Conservation (phyloP, 1,284 basidiomycete species). For the Ceratobasidium sp. region DNA sequence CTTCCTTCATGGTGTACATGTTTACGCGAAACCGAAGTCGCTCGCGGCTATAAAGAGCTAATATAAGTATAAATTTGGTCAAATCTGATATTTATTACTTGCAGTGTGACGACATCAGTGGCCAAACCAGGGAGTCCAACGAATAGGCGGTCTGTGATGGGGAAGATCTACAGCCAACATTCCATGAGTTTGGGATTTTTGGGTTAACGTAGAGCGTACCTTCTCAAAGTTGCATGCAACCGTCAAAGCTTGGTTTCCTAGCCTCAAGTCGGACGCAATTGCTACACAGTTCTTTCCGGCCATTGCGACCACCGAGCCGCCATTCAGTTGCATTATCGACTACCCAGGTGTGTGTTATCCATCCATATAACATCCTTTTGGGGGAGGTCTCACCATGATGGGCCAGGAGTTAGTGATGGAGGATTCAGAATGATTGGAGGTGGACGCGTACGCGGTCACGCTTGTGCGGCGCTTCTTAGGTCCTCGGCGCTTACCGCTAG, state of each 20-base stretch:
- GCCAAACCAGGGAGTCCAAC: conserved; percentile 93
- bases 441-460: conserved; percentile 44
- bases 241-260: conserved; percentile 90
- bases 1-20: conserved; percentile 99
- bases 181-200: neutral
- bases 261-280: conserved; percentile 93
- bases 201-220: conserved; percentile 59
- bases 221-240: conserved; percentile 95
- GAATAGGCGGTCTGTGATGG: conserved; percentile 92
- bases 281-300: conserved; percentile 99
- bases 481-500: conserved; percentile 7
- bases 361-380: neutral
- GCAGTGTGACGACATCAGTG: conserved; percentile 93
- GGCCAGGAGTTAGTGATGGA: conserved; percentile 10
- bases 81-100: conserved; percentile 52
- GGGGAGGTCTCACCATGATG: conserved; percentile 46
- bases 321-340: conserved; percentile 91
- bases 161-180: conserved; percentile 76
- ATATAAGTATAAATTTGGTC: conserved; percentile 40
- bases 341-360: conserved; percentile 51
- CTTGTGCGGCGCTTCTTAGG: conserved; percentile 13
- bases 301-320: conserved; percentile 99
- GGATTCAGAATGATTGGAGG: neutral
- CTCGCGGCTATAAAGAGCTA: conserved; percentile 70
- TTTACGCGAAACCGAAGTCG: conserved; percentile 94